phyloP scores from a whole-genome alignment of 164 flowering plant species.

The Kingdonia uniflora region DNA sequence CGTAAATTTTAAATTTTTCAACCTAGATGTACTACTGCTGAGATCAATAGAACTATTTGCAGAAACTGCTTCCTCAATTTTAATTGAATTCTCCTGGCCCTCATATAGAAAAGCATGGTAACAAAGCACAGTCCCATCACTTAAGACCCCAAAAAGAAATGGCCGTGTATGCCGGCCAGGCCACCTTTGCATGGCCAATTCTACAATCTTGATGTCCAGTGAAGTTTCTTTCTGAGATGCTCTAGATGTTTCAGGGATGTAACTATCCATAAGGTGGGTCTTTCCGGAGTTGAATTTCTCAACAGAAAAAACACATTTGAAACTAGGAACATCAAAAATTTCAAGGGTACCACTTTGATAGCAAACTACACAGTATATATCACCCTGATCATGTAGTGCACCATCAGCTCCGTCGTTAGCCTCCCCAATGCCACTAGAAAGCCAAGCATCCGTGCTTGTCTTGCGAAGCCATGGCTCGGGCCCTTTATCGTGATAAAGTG shows the following conservation, averaged over 20 bases:
- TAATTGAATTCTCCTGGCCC: slow-evolving; percentile 49
- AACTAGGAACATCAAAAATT: slow-evolving; percentile 90
- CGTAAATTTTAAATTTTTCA: slow-evolving; percentile 77
- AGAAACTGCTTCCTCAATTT: slow-evolving; percentile 46
- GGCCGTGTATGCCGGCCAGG: slow-evolving; percentile 73
- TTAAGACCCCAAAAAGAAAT: slow-evolving; percentile 67
- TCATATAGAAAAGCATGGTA: slow-evolving; percentile 92
- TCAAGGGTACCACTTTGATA: slow-evolving; percentile 79
- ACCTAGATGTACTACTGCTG: slow-evolving; percentile 56
- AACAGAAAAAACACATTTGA: slow-evolving; percentile 67
- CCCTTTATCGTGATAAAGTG: slow-evolving; percentile 91
- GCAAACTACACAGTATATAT: slow-evolving; percentile 84
- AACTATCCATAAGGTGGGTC: slow-evolving; percentile 50
- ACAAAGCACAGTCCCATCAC: slow-evolving; percentile 89
- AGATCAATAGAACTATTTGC: slow-evolving; percentile 26
- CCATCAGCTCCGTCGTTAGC: slow-evolving; percentile 88
- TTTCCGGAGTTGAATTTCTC: slow-evolving; percentile 76
- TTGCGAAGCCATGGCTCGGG: slow-evolving; percentile 95
- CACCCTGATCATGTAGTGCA: slow-evolving; percentile 69
- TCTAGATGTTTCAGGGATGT: slow-evolving; percentile 22
- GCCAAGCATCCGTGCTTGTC: slow-evolving; percentile 98
- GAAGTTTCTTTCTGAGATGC: slow-evolving; percentile 47
- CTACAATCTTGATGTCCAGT: slow-evolving; percentile 60
- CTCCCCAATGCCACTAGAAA: slow-evolving; percentile 76
- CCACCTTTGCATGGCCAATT: slow-evolving; percentile 93